phyloP scores from a whole-genome alignment of 2,329 filamentous ascomycete genomes.

The Biscogniauxia marginata region DNA sequence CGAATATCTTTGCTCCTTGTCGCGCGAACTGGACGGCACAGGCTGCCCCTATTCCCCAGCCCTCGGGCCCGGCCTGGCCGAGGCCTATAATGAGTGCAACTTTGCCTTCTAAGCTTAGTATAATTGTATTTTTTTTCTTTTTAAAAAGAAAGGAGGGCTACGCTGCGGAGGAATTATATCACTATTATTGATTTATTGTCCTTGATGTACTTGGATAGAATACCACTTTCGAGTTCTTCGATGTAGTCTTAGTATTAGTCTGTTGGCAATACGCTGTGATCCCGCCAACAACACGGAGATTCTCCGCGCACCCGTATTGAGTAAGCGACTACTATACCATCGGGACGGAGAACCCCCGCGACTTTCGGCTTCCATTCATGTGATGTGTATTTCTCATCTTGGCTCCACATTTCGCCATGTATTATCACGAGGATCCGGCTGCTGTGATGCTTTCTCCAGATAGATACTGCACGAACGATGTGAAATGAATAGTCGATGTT shows the following conservation, averaged over 20 bases:
- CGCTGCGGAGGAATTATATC: too few relatives aligned
- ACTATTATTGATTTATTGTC: too few relatives aligned
- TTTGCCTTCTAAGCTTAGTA: neutral
- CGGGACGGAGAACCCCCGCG: constrained; percentile 13
- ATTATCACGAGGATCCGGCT: neutral
- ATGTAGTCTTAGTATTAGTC: too few relatives aligned
- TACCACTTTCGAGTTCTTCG: neutral
- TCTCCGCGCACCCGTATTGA: neutral
- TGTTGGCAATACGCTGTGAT: too few relatives aligned
- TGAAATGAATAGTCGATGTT: neutral
- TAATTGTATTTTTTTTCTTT: too few relatives aligned
- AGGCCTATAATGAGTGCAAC: constrained; percentile 9
- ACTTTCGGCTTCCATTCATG: constrained; percentile 11
- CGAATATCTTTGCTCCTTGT: constrained; percentile 9
- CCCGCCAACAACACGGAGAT: neutral
- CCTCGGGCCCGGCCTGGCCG: constrained; percentile 4
- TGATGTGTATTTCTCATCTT: constrained; percentile 15
- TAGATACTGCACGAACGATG: neutral
- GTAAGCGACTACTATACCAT: neutral
- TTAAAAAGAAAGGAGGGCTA: too few relatives aligned
- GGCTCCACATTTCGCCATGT: constrained; percentile 2
- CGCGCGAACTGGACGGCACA: constrained; percentile 9
- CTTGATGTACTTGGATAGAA: too few relatives aligned
- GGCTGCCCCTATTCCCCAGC: constrained; percentile 12
- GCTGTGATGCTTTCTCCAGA: constrained; percentile 1